Conservation (phyloP, 805 yeast species). For the Nakazawaea ernobii region DNA sequence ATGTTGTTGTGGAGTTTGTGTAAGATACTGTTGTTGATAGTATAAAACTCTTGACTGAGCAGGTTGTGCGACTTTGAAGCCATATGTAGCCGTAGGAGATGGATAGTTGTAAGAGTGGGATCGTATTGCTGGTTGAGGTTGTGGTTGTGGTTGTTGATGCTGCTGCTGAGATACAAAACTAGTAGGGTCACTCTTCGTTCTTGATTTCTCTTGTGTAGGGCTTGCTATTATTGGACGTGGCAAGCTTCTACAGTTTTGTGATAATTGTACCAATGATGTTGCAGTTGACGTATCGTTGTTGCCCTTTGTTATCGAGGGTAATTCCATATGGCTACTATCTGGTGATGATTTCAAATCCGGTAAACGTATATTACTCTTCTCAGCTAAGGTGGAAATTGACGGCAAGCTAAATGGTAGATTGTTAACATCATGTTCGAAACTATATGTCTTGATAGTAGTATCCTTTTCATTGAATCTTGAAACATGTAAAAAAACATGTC, state of each 20-base stretch:
- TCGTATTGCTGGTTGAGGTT: neutral
- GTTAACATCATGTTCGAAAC: neutral
- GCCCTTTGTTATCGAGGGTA: neutral
- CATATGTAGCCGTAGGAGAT: neutral
- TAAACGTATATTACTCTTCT: conserved; percentile 8
- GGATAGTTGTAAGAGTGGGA: neutral
- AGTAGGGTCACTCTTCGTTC: conserved; percentile 4
- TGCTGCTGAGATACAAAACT: neutral
- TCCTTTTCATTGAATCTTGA: too few relatives aligned
- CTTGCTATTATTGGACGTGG: conserved; percentile 7
- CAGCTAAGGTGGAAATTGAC: conserved; percentile 5
- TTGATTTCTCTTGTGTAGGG: neutral
- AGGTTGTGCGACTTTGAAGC: neutral
- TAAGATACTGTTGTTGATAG: neutral
- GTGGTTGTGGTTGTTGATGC: neutral
- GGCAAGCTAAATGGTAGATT: neutral
- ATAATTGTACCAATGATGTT: conserved; percentile 7
- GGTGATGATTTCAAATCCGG: conserved; percentile 7
- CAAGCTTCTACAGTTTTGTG: conserved; percentile 3
- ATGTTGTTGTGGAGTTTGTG: neutral
- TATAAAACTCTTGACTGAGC: neutral
- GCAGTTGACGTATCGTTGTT: neutral
- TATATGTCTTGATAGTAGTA: neutral
- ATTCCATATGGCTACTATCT: neutral
- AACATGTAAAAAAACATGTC: too few relatives aligned